Percentiles rank a stretch among this genome's conserved stretches.
phyloP scores from a whole-genome alignment of 257 asterid genomes.

The Dorcoceras hygrometricum region DNA sequence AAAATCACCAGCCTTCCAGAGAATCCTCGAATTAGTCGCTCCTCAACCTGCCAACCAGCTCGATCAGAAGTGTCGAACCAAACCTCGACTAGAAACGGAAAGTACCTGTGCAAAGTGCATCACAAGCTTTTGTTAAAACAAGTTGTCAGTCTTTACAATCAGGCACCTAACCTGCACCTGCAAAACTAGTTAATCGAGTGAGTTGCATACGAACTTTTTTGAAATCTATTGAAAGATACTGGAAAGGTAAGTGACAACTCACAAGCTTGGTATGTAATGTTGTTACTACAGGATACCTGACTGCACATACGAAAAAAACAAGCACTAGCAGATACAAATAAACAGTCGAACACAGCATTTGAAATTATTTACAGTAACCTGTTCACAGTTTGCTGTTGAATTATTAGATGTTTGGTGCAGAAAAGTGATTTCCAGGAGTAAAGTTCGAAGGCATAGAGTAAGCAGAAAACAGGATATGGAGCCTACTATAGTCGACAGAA shows the following conservation, averaged over 20 bases:
- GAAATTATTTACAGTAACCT: background rate
- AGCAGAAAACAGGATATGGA: too few species aligned
- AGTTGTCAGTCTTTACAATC: slow-evolving; percentile 40
- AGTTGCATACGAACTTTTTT: slow-evolving; percentile 28
- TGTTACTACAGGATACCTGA: slow-evolving; percentile 56
- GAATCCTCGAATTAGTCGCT: background rate
- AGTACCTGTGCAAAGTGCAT: slow-evolving; percentile 77
- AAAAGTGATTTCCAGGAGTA: background rate
- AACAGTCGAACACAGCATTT: background rate
- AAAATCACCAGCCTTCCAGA: background rate
- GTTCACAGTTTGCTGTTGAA: background rate
- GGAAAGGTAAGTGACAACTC: slow-evolving; percentile 34
- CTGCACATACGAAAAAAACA: slow-evolving; percentile 51
- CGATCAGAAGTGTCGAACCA: slow-evolving; percentile 30
- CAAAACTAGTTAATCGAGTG: slow-evolving; percentile 63
- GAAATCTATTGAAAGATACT: background rate
- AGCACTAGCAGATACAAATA: slow-evolving; percentile 18
- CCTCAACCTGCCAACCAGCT: slow-evolving; percentile 40
- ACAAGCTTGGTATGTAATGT: slow-evolving; percentile 51
- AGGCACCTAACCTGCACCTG: slow-evolving; percentile 87
- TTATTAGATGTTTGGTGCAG: background rate
- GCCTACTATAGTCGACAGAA: background rate
- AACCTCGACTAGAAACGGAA: slow-evolving; percentile 22
- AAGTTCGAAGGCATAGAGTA: background rate
- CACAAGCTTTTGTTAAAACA: slow-evolving; percentile 44